phyloP scores from a whole-genome alignment of 129 eudicot genomes.

The Dittrichia graveolens region DNA sequence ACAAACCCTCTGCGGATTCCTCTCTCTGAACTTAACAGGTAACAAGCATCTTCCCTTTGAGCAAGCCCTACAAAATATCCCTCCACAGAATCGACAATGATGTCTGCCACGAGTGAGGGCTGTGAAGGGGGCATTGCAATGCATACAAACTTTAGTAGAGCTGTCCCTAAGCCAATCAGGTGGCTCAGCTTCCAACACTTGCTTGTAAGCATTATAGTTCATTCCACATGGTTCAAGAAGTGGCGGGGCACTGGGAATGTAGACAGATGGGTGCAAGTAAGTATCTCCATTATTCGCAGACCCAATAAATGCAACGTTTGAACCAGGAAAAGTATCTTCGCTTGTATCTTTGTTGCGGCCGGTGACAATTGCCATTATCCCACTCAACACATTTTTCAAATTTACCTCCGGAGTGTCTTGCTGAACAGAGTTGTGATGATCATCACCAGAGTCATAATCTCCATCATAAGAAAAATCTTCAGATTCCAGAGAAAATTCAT shows the following conservation, averaged over 20 bases:
- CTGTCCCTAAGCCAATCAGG: conserved; percentile 99
- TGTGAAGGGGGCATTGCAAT: conserved; percentile 87
- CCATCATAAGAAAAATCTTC: conserved; percentile 67
- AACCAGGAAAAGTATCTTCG: conserved; percentile 30
- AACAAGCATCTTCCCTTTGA: conserved; percentile 92
- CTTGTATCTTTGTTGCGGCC: conserved; percentile 67
- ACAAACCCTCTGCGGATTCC: conserved; percentile 98
- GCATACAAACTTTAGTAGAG: conserved; percentile 76
- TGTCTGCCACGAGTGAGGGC: conserved; percentile 97
- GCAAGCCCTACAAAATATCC: conserved; percentile 85
- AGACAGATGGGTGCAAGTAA: conserved; percentile 74
- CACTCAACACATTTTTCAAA: conserved; percentile 77
- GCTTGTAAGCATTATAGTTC: conserved; percentile 71
- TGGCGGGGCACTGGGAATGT: conserved; percentile 96
- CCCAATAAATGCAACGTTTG: conserved; percentile 77
- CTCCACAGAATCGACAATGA: conserved; percentile 98
- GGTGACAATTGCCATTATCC: conserved; percentile 73
- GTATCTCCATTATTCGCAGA: conserved; percentile 81
- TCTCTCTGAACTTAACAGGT: conserved; percentile 91
- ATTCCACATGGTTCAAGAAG: conserved; percentile 63
- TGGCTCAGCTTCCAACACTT: conserved; percentile 89
- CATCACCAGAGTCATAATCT: conserved; percentile 53
- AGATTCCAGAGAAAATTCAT: conserved; percentile 41
- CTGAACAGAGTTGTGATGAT: conserved; percentile 32
- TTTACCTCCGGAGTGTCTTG: conserved; percentile 69